Base-by-base conservation (phyloP, 768 basidiomycete genomes). In the Naganishia antarctica region DNA sequence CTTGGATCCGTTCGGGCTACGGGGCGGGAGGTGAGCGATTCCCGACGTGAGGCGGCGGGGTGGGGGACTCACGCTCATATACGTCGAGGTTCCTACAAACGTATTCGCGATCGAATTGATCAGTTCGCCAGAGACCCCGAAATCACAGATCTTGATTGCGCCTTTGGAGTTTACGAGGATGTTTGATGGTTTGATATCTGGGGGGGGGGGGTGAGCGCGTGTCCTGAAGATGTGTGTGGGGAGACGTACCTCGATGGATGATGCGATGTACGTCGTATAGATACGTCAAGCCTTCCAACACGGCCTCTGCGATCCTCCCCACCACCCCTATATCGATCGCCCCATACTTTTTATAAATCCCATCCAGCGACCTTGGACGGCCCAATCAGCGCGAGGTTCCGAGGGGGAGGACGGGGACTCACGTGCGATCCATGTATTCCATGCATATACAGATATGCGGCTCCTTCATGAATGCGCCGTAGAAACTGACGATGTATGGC, bases 361-460 rank as follows among this genome's bases (percentile, higher is more conserved):
- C 86, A 76, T 99, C 96, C 9, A 96, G 82, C 9, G 89, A 91
- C 47, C 90, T 75, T n/a, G 9, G 32, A 13, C 51, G 28, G 4
- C 5, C 8, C 16, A 13, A 31, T 6, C 44, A 13, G 11, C 25
- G n/a, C 18, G 7, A 45, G 25, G 12, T 44, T 18, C 18, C 11
- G 13, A 2, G 44, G 29, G 53, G 15, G 7, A 25, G 28, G 3
- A n/a, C 34, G 31, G 16, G 2, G 25, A 58, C 77, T 65, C 49
- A 78, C 78, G 74, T 74, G 29, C 76, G 71, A 65, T 79, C 76
- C 76, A 78, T 78, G 78, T 79, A 89, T 76, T 99, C 96, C 87
- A 99, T 97, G 80, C 92, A 98, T 59, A 97, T 94, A 78, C 96
- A 96, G 74, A 99, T 94, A 73, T 98, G 97, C 13, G 94, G 94